phyloP scores from a whole-genome alignment of 371 early-diverging fungal species.

The Rhizopus stolonifer region DNA sequence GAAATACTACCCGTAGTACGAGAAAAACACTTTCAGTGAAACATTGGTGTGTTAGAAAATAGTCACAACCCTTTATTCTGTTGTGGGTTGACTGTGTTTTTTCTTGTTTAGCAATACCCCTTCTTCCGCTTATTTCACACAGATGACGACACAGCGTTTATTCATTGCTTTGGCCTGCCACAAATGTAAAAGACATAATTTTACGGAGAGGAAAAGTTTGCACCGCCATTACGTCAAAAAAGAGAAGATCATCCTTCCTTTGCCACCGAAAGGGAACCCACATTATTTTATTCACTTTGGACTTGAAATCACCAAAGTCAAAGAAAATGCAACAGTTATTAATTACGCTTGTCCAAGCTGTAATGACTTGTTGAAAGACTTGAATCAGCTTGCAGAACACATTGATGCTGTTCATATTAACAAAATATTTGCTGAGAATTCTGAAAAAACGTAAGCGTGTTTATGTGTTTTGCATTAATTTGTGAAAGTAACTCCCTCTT shows the following conservation, averaged over 20 bases:
- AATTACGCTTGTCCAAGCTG: slow-evolving; percentile 11
- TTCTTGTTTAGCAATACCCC: neutral
- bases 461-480: slow-evolving; percentile 7
- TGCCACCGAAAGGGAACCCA: slow-evolving; percentile 8
- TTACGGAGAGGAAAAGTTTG: slow-evolving; percentile 6
- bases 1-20: too few species aligned
- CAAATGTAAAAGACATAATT: slow-evolving; percentile 7
- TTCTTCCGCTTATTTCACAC: slow-evolving; percentile 9
- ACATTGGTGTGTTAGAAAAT: neutral
- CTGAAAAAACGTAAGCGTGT: slow-evolving; percentile 7
- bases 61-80: slow-evolving; percentile 1
- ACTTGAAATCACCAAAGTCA: slow-evolving; percentile 3
- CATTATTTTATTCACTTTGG: neutral
- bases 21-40: slow-evolving; percentile 2
- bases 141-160: slow-evolving; percentile 5
- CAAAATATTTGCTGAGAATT: slow-evolving; percentile 1
- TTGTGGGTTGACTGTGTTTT: neutral
- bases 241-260: slow-evolving; percentile 4
- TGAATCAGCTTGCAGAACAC: slow-evolving; percentile 6
- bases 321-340: slow-evolving; percentile 5
- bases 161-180: slow-evolving; percentile 11
- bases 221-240: slow-evolving; percentile 7
- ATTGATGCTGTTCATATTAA: slow-evolving; percentile 6
- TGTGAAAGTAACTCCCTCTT: slow-evolving; percentile 3
- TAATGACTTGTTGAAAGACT: slow-evolving; percentile 7